Evolutionary conservation across 2,329 filamentous ascomycete genomes (phyloP), one percentile per base, ranked within the genome.

Genomic region (Nemania diffusa): DNA sequence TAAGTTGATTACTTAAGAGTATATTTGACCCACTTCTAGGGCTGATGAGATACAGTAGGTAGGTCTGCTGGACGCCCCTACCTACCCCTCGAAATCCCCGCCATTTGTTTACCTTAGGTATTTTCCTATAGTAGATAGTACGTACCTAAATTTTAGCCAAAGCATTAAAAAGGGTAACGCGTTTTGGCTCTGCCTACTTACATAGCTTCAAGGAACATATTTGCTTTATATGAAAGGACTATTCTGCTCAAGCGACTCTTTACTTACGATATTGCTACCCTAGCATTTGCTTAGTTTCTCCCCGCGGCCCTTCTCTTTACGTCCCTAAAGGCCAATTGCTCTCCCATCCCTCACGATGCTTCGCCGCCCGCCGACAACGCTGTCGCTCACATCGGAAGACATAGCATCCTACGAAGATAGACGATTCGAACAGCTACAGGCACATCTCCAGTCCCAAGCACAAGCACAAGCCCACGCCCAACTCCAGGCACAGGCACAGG

Each of bases 391-490:
- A 2, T 83, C 88, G 55, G 89, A 92, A 75, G 91, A 93, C 78
- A 84, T 93, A 44, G 88, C 90, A 44, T 83, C 86, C 61, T 92
- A 92, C 80, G 90, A 93, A 75, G 89, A 90, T 77, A 84, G 84
- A 29, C 85, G 88, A 68, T 81, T 81, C 58, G 68, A 67, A 9
- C 57, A 63, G 15, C 60, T 63, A 13, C 64, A 65, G 56, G 58
- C 62, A n/a, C 44, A 62, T 11, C 34, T 46, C 6, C 62, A 42
- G 29, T 24, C 60, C 9, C 60, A 67, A 27, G 27, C 58, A 6
- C 67, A 70, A 24, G 26, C 61, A 15, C 65, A 69, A 48, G 62
- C 66, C 22, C 51, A 63, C n/a, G 52, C 59, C n/a, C 59, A 26
- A 79, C 79, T 60, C 79, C 42, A 60, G 26, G 11, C 55, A 51